Percentiles rank a stretch among this genome's conserved stretches.
Conservation (phyloP, 2,329 filamentous ascomycete species). For the Phialemonium atrogriseum region DNA sequence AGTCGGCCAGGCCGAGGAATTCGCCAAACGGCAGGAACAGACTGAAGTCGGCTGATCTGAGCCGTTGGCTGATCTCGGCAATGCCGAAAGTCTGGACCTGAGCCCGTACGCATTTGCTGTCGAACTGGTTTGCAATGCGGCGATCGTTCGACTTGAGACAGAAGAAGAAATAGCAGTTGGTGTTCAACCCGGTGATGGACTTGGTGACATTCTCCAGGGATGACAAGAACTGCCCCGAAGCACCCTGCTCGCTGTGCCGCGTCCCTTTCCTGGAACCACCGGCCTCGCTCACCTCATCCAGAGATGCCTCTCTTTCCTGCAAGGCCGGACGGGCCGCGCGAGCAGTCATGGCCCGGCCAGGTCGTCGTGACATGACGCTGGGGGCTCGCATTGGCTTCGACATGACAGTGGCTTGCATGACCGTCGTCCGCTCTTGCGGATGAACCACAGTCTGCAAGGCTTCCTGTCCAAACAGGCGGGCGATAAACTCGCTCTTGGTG, state of each 20-base stretch:
- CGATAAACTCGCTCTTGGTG: constrained; percentile 81
- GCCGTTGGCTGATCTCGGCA: constrained; percentile 88
- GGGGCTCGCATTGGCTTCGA: constrained; percentile 90
- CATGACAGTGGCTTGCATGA: constrained; percentile 93
- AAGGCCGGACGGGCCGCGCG: constrained; percentile 20
- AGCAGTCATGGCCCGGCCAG: constrained; percentile 37
- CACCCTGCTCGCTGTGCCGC: constrained; percentile 63
- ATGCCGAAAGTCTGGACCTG: constrained; percentile 95
- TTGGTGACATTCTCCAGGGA: constrained; percentile 87
- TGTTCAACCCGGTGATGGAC: constrained; percentile 70
- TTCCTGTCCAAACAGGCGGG: constrained; percentile 91
- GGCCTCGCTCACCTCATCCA: constrained; percentile 40
- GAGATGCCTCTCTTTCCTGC: constrained; percentile 29
- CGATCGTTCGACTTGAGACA: constrained; percentile 96
- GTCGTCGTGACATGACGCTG: constrained; percentile 78
- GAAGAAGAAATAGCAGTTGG: constrained; percentile 94
- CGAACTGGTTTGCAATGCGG: constrained; percentile 95
- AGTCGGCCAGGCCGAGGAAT: constrained; percentile 81
- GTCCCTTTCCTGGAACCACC: constrained; percentile 34
- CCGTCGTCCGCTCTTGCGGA: constrained; percentile 78
- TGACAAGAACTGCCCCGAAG: constrained; percentile 83
- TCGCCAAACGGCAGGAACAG: constrained; percentile 93
- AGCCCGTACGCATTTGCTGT: constrained; percentile 93
- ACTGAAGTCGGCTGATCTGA: constrained; percentile 91
- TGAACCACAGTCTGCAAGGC: constrained; percentile 89